Conservation (phyloP, 176 grass and related monocot genomes). For the Microstegium vimineum region DNA sequence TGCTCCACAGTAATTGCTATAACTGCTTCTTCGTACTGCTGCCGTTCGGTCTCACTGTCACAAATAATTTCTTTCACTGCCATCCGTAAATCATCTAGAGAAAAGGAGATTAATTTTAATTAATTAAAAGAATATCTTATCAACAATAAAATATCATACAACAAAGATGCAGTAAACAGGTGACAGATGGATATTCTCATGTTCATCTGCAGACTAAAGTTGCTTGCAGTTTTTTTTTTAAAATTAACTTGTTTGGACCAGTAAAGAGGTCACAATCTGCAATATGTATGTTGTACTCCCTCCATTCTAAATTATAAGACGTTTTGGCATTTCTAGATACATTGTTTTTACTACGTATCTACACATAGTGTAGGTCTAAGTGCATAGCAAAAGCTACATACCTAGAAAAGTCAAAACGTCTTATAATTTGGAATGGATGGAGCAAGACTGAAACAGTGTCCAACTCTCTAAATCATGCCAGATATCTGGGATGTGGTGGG, state of each 20-base stretch:
- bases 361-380: no score
- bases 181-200: background rate
- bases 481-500: background rate
- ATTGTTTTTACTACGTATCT: no score
- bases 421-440: no score
- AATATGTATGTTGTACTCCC: background rate
- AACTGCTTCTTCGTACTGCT: constrained; percentile 75
- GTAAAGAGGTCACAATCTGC: background rate
- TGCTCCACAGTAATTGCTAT: constrained; percentile 88
- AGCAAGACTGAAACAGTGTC: background rate
- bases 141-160: background rate
- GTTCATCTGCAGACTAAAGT: background rate
- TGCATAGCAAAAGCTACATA: no score
- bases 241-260: background rate
- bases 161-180: background rate
- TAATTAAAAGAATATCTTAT: background rate
- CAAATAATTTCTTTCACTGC: constrained; percentile 96
- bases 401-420: no score
- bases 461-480: background rate
- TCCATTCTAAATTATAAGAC: no score
- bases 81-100: constrained; percentile 77
- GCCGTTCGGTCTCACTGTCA: constrained; percentile 49
- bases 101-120: background rate
- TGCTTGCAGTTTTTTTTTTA: background rate
- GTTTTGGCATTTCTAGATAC: no score